Percentiles rank a stretch among this genome's conserved stretches.
Conservation (phyloP, 352 stramenopile species). For the Pythium insidiosum region DNA sequence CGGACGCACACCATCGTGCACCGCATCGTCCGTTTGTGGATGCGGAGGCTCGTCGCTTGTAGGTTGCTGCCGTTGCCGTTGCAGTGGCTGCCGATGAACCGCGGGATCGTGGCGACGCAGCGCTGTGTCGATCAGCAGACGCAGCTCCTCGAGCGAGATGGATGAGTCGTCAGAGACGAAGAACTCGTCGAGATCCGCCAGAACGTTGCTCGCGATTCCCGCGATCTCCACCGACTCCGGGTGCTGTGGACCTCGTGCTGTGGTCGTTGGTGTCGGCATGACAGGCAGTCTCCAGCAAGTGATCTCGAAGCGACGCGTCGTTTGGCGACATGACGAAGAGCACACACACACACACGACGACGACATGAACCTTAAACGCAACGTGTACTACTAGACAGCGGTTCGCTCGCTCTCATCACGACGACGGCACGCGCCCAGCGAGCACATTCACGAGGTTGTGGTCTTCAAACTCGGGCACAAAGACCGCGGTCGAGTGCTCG, state of each 20-base stretch:
- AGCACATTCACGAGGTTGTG: conserved; percentile 74
- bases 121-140: neutral
- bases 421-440: conserved; percentile 41
- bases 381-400: neutral
- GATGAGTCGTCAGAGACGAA: conserved; percentile 9
- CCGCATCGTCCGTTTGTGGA: neutral
- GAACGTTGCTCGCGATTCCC: conserved; percentile 26
- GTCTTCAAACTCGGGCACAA: conserved; percentile 67
- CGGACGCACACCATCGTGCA: neutral
- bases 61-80: too few relatives aligned
- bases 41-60: neutral
- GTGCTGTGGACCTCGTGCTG: neutral
- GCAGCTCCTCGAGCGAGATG: neutral
- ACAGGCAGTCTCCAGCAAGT: too few relatives aligned
- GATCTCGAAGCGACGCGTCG: conserved; percentile 14
- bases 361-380: too few relatives aligned
- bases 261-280: too few relatives aligned
- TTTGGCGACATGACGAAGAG: neutral
- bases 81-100: neutral
- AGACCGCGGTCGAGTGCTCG: conserved; percentile 43
- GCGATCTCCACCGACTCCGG: conserved; percentile 5
- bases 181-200: conserved; percentile 40
- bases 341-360: too few relatives aligned
- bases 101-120: neutral
- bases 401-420: conserved; percentile 5